Conservation (phyloP, 805 yeast genomes). For the Dipodascus albidus region DNA sequence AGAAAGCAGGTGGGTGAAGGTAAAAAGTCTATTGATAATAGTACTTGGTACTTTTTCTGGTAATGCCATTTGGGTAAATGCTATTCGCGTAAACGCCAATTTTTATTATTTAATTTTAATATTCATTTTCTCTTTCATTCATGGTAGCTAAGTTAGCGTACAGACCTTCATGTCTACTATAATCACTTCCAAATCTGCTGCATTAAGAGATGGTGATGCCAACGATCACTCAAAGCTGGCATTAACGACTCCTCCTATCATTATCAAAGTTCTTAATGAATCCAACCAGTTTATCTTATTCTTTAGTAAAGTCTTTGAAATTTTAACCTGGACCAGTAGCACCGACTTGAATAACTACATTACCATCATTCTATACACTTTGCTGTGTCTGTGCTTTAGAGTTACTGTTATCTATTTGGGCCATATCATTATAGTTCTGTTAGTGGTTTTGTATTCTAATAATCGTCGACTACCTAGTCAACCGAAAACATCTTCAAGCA, state of each 20-base stretch:
- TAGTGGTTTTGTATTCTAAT: constrained; percentile 19
- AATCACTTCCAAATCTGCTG: no score
- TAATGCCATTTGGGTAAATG: no score
- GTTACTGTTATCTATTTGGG: constrained; percentile 70
- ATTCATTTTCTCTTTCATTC: no score
- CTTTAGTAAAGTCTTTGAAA: constrained; percentile 54
- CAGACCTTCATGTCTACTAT: no score
- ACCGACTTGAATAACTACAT: constrained; percentile 68
- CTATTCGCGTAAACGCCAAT: no score
- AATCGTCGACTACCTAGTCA: constrained; percentile 31
- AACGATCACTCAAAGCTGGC: constrained; percentile 30
- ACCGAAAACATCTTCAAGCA: constrained; percentile 70
- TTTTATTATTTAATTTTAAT: no score
- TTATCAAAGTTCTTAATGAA: constrained; percentile 68
- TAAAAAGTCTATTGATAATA: no score
- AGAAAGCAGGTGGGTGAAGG: no score
- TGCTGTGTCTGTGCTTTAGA: constrained; percentile 67
- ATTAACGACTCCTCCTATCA: constrained; percentile 82
- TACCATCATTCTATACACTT: constrained; percentile 40
- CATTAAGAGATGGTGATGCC: background rate
- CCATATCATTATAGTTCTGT: constrained; percentile 51
- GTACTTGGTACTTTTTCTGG: no score
- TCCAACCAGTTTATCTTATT: constrained; percentile 78
- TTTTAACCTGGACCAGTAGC: constrained; percentile 85
- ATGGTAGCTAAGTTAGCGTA: no score